These are phyloP conservation scores for Toxicodendron radicans DNA, from an alignment of 345 rosid genomes.

Conservation along the genomic window DNA sequence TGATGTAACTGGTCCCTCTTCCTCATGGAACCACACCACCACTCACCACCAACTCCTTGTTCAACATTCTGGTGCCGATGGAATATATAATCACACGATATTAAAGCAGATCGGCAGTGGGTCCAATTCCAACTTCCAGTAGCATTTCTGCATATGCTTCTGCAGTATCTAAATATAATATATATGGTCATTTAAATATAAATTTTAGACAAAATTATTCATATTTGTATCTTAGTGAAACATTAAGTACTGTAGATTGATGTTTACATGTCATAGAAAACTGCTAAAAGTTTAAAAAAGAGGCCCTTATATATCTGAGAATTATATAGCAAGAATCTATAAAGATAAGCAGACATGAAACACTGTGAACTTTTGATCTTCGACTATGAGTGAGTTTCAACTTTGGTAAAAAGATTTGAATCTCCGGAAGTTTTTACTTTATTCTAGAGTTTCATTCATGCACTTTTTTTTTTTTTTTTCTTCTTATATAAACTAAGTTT, in stretches of 20 bases:
- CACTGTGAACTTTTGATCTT: slow-evolving; percentile 29
- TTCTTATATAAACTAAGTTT: slow-evolving; percentile 6
- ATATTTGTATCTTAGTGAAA: neutral
- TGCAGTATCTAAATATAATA: neutral
- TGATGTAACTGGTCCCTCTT: no score
- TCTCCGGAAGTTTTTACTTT: slow-evolving; percentile 22
- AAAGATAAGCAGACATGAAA: slow-evolving; percentile 22
- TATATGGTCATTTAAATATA: neutral
- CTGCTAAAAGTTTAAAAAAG: neutral
- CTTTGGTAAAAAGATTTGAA: slow-evolving; percentile 36
- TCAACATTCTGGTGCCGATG: no score
- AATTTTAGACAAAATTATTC: neutral
- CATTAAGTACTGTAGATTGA: slow-evolving; percentile 14
- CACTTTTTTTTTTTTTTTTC: no score
- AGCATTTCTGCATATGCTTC: no score
- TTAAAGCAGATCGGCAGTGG: neutral
- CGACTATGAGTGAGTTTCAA: slow-evolving; percentile 19
- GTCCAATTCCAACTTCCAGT: neutral
- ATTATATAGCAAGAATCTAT: slow-evolving; percentile 9
- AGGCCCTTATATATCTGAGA: neutral
- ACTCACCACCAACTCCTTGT: no score
- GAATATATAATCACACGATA: no score
- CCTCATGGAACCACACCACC: slow-evolving; percentile 2
- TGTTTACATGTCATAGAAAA: slow-evolving; percentile 25
- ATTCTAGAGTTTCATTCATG: slow-evolving; percentile 16